Base-by-base conservation (phyloP, 2,329 filamentous ascomycete genomes). In the Fusarium agapanthi region DNA sequence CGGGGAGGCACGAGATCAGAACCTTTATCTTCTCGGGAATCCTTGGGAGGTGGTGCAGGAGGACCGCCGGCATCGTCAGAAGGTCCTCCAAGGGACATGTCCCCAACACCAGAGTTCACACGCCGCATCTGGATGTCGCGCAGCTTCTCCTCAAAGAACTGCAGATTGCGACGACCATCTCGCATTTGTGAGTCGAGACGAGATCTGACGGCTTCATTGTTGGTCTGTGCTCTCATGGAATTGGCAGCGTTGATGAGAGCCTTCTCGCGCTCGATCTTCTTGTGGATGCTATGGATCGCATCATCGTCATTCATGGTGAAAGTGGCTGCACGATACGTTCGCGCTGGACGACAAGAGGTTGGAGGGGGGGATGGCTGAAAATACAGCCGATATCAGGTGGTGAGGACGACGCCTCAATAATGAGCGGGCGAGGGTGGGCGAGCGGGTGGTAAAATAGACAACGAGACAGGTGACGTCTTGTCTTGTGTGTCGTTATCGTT, bases 201-300 rank as follows among this genome's bases (percentile, higher is more conserved):
- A 77, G 95, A 95, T 80, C 95, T 92, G 74, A 98, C 95, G 70
- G 91, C 89, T 76, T 95, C 93, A 83, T 99, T 99, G 86, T 94
- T 94, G 77, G 95, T 98, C 83, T 96, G 95, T 84, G 95, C 92
- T 84, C 95, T 93, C 95, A 99, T 97, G 78, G 93, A 90, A 84
- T 94, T 96, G 76, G 95, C 95, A 79, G 94, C 95, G 83, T 93
- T 93, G 87, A 99, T 96, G 80, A 98, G 91, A 79, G 92, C 93
- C 88, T 95, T 95, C 85, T 99, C 96, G 82, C 95, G 92, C 87
- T 98, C 94, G 84, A 99, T 98, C 92, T 99, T 98, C 86, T 92
- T 93, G 85, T 93, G 91, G 85, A 99, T 95, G 83, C 94, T 93
- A 84, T 90, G 90, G 84, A 91, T 87, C 76, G 88, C 86, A 78